A percentile compares a stretch with the other conserved stretches of the same genome.
These are phyloP conservation scores for Coemansia sp. DNA, from an alignment of 192 early-diverging fungal species.

Conservation along the genomic window DNA sequence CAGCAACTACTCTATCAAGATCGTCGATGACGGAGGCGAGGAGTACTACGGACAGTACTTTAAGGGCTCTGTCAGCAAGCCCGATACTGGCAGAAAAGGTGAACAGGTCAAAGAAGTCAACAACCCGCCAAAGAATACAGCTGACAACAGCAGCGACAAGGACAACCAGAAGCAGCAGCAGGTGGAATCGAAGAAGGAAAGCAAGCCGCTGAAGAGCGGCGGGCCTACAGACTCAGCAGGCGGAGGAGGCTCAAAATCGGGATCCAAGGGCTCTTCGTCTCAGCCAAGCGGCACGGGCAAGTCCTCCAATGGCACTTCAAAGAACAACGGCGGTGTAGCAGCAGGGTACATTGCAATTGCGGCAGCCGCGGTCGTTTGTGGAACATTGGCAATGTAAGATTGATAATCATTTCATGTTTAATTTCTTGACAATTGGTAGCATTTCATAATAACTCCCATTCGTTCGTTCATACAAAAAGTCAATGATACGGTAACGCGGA, in stretches of 20 bases:
- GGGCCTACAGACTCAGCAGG: not conserved
- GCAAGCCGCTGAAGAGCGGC: constrained; percentile 15
- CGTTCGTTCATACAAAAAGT: not conserved
- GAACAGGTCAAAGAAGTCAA: not conserved
- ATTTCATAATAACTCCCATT: too few relatives aligned
- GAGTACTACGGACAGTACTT: constrained; percentile 54
- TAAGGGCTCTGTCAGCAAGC: constrained; percentile 32
- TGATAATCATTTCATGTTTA: too few relatives aligned
- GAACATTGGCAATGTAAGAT: not conserved
- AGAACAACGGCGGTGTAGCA: constrained; percentile 5
- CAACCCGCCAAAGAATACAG: not conserved
- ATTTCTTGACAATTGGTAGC: not conserved
- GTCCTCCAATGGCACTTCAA: constrained; percentile 3
- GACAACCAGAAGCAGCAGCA: not conserved
- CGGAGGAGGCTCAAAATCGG: constrained; percentile 6
- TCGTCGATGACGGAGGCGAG: constrained; percentile 50
- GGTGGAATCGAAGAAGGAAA: constrained; percentile 12
- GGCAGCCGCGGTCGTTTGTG: constrained; percentile 13
- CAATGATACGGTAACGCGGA: not conserved
- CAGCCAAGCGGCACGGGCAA: not conserved
- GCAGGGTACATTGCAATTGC: constrained; percentile 13
- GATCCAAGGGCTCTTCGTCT: constrained; percentile 11
- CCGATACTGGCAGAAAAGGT: constrained; percentile 16
- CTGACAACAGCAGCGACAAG: not conserved
- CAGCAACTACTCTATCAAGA: constrained; percentile 50